These are phyloP conservation scores for Colletotrichum orchidophilum DNA, from an alignment of 2,329 filamentous ascomycete genomes.

Conservation along the genomic window DNA sequence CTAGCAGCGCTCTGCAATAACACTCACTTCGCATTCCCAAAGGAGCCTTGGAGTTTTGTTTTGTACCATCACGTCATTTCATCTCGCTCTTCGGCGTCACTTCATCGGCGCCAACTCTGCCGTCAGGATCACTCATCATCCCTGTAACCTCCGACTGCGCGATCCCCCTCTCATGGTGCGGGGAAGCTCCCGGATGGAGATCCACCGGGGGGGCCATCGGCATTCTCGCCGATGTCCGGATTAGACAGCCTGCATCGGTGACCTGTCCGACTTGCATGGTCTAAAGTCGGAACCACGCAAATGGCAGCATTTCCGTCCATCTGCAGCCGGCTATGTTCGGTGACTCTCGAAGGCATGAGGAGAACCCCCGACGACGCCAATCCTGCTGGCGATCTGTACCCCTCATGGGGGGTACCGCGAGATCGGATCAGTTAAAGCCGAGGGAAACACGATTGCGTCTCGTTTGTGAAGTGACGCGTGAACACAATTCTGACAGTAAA, in stretches of 20 bases:
- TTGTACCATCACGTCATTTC: conserved; percentile 1
- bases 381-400: not conserved
- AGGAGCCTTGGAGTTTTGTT: not conserved
- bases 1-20: not conserved
- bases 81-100: not conserved
- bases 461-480: not conserved
- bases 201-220: conserved; percentile 1
- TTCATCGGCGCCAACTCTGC: not conserved
- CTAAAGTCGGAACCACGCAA: not conserved
- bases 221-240: conserved; percentile 18
- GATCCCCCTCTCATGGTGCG: conserved; percentile 10
- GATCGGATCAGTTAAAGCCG: conserved; percentile 10
- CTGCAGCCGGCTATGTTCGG: conserved; percentile 1
- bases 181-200: conserved; percentile 1
- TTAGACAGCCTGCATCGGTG: conserved; percentile 3
- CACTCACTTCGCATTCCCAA: not conserved
- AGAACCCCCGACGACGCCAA: conserved; percentile 7
- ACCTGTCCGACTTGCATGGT: not conserved
- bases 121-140: not conserved
- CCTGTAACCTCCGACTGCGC: not conserved
- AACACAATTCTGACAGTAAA: not conserved
- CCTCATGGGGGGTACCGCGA: conserved; percentile 9
- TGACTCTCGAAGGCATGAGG: not conserved
- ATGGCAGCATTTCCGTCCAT: not conserved
- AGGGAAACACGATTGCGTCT: not conserved